These are phyloP conservation scores for Crithidia acanthocephali DNA, from an alignment of 208 protist species.

Conservation along the genomic window DNA sequence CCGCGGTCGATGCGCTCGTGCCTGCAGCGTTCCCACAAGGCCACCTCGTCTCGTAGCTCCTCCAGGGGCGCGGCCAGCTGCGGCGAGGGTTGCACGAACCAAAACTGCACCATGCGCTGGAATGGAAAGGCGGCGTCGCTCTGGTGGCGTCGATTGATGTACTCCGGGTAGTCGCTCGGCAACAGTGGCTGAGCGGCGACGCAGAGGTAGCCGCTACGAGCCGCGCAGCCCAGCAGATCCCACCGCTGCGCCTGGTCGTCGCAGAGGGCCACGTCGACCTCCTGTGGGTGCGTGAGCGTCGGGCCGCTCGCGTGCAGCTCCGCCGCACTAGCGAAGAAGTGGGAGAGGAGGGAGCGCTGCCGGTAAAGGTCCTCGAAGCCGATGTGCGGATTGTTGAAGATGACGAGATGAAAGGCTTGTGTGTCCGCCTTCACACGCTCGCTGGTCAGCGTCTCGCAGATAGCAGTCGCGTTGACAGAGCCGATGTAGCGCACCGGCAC, in stretches of 20 bases:
- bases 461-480: constrained; percentile 49
- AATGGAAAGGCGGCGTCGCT: constrained; percentile 62
- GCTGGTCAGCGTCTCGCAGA: constrained; percentile 14
- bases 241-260: constrained; percentile 60
- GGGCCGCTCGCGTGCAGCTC: constrained; percentile 2
- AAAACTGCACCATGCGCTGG: constrained; percentile 63
- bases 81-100: constrained; percentile 34
- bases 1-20: not conserved
- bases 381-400: constrained; percentile 71
- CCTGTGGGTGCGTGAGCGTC: not conserved
- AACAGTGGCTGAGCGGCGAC: constrained; percentile 52
- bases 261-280: constrained; percentile 58
- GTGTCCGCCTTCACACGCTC: not conserved
- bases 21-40: constrained; percentile 3
- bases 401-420: constrained; percentile 31
- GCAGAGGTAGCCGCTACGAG: constrained; percentile 46
- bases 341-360: constrained; percentile 44
- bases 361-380: constrained; percentile 56
- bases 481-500: constrained; percentile 37
- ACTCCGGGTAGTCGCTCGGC: constrained; percentile 44
- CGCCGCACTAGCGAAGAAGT: constrained; percentile 43
- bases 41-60: constrained; percentile 19
- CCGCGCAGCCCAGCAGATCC: constrained; percentile 45
- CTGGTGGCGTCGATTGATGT: constrained; percentile 57
- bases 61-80: constrained; percentile 8